Percentiles rank a stretch among this genome's conserved stretches.
phyloP scores from a whole-genome alignment of 306 rosid genomes.

The Vigna nakashimae region DNA sequence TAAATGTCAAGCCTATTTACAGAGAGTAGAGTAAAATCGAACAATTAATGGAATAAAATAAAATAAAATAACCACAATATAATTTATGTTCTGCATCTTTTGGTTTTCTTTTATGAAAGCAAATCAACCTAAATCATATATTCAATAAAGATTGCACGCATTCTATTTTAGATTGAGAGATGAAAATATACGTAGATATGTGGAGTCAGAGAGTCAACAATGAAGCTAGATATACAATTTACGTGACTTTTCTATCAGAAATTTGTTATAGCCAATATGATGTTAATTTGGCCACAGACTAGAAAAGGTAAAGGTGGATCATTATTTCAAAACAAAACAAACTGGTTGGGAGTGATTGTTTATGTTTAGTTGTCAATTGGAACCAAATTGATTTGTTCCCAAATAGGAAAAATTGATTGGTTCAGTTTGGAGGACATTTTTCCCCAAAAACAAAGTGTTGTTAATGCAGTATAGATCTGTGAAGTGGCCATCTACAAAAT shows the following conservation, averaged over 20 bases:
- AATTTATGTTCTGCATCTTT: neutral
- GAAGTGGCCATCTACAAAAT: neutral
- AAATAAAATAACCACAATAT: slow-evolving; percentile 23
- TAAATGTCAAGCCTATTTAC: neutral
- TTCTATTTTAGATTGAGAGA: neutral
- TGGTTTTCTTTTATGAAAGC: neutral
- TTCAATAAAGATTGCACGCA: slow-evolving; percentile 3
- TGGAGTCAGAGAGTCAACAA: neutral
- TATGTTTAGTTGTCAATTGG: slow-evolving; percentile 4
- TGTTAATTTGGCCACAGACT: slow-evolving; percentile 1
- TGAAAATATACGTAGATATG: neutral
- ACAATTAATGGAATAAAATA: slow-evolving; percentile 6
- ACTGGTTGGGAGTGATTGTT: neutral
- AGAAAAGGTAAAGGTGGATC: neutral
- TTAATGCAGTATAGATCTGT: neutral
- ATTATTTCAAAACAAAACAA: slow-evolving; percentile 4
- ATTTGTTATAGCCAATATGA: neutral
- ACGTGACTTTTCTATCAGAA: neutral
- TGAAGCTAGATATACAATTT: neutral
- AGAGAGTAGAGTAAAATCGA: slow-evolving; percentile 21
- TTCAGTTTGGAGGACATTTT: neutral
- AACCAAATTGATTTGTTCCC: neutral
- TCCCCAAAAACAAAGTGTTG: neutral
- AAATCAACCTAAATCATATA: slow-evolving; percentile 1
- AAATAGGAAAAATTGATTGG: neutral